Percentiles rank a stretch among this genome's conserved stretches.
phyloP scores from a whole-genome alignment of 352 stramenopile genomes.

The Phytophthora idaei region DNA sequence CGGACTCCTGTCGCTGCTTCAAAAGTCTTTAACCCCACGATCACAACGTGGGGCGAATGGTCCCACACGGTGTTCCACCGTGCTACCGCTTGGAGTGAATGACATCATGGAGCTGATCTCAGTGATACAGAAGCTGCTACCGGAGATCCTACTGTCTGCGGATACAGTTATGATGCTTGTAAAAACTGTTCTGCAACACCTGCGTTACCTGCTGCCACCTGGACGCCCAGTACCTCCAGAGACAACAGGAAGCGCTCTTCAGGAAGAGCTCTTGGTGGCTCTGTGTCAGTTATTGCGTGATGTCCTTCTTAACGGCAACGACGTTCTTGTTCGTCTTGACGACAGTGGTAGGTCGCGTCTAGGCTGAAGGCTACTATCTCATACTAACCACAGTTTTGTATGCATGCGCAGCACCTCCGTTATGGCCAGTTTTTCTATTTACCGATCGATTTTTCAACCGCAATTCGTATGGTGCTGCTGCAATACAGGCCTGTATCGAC shows the following conservation, averaged over 20 bases:
- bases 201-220: slow-evolving; percentile 78
- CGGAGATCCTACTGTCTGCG: slow-evolving; percentile 65
- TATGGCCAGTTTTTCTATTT: slow-evolving; percentile 78
- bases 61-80: slow-evolving; percentile 38
- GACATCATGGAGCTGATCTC: slow-evolving; percentile 77
- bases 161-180: slow-evolving; percentile 69
- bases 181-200: slow-evolving; percentile 79
- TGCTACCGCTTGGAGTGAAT: slow-evolving; percentile 72
- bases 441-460: slow-evolving; percentile 77
- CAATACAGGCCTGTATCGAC: slow-evolving; percentile 60
- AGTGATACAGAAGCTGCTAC: slow-evolving; percentile 73
- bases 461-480: slow-evolving; percentile 43
- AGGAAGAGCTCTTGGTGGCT: slow-evolving; percentile 74
- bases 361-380: neutral
- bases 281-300: slow-evolving; percentile 80
- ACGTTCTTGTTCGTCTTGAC: slow-evolving; percentile 80
- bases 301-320: slow-evolving; percentile 66
- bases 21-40: slow-evolving; percentile 78
- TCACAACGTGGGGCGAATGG: slow-evolving; percentile 36
- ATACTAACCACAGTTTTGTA: slow-evolving; percentile 12
- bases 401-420: slow-evolving; percentile 49
- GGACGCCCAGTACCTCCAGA: slow-evolving; percentile 45
- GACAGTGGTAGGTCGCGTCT: slow-evolving; percentile 64
- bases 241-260: slow-evolving; percentile 45
- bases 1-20: slow-evolving; percentile 73